Conservation (phyloP, 352 stramenopile species). For the Phytophthora sp. region DNA sequence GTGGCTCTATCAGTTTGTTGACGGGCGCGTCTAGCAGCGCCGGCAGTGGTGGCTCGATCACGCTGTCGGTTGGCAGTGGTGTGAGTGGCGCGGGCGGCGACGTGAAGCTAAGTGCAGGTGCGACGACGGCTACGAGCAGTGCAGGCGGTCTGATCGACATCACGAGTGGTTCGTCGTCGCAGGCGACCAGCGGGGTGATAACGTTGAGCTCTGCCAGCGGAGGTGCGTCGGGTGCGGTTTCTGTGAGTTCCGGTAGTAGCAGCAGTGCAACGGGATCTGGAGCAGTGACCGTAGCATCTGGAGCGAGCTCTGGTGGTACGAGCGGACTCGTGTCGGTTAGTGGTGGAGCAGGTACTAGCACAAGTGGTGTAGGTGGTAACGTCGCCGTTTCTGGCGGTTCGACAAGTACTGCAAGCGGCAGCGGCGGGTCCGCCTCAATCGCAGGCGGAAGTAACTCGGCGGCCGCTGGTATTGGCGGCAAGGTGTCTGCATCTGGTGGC, state of each 20-base stretch:
- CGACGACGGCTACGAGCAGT: slow-evolving; percentile 16
- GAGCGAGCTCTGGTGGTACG: slow-evolving; percentile 20
- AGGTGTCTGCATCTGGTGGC: slow-evolving; percentile 6
- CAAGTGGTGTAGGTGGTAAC: slow-evolving; percentile 27
- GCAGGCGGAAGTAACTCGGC: too few relatives aligned
- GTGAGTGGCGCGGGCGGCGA: slow-evolving; percentile 42
- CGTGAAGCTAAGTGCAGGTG: slow-evolving; percentile 42
- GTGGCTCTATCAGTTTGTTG: slow-evolving; percentile 7
- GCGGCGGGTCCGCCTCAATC: too few relatives aligned
- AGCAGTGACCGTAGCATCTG: slow-evolving; percentile 39
- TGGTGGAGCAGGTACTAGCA: slow-evolving; percentile 32
- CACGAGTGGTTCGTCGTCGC: slow-evolving; percentile 28
- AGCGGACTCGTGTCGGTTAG: slow-evolving; percentile 44
- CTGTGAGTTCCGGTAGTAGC: slow-evolving; percentile 19
- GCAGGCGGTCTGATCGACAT: slow-evolving; percentile 43
- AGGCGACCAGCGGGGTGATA: slow-evolving; percentile 41
- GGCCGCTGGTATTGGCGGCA: neutral
- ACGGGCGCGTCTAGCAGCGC: slow-evolving; percentile 8
- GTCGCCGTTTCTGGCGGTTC: slow-evolving; percentile 22
- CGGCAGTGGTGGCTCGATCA: slow-evolving; percentile 17
- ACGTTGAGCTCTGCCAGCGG: slow-evolving; percentile 28
- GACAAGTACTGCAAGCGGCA: slow-evolving; percentile 1
- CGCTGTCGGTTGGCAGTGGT: slow-evolving; percentile 25
- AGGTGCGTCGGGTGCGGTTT: slow-evolving; percentile 21
- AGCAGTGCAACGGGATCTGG: slow-evolving; percentile 29